phyloP scores from a whole-genome alignment of 139 green algal species.

The Tetradesmus obliquus region DNA sequence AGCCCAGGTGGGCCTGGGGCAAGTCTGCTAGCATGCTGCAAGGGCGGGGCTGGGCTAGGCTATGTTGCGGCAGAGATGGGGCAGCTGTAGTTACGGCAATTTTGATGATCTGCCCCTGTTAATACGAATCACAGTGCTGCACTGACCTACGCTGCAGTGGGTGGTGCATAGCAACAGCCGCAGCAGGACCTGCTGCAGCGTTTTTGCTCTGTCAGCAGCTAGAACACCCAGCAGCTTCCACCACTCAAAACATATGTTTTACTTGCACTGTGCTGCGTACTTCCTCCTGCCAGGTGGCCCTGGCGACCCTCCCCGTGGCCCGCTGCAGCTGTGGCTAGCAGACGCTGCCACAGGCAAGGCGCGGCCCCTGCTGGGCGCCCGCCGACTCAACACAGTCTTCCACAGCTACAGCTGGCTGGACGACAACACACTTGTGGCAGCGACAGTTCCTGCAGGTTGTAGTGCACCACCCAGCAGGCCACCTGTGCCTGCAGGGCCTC shows the following conservation, averaged over 20 bases:
- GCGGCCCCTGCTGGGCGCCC: conserved; percentile 58
- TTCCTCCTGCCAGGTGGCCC: conserved; percentile 23
- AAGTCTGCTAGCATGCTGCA: background rate
- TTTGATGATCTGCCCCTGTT: no score
- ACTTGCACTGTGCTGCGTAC: background rate
- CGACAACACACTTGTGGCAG: conserved; percentile 83
- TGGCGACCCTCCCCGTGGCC: conserved; percentile 65
- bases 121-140: no score
- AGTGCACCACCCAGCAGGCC: background rate
- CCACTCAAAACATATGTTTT: background rate
- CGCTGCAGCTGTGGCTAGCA: conserved; percentile 92
- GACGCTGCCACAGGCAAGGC: conserved; percentile 76
- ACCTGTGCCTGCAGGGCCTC: conserved; percentile 75
- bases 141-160: no score
- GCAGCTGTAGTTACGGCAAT: no score
- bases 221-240: background rate
- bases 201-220: background rate
- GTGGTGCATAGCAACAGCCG: background rate
- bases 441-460: conserved; percentile 21
- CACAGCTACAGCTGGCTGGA: conserved; percentile 70
- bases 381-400: conserved; percentile 69
- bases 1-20: conserved; percentile 51
- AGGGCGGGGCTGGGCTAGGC: background rate
- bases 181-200: background rate
- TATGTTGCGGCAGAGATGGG: conserved; percentile 8